Conservation (phyloP, 73 alveolate genomes). For the Durusdinium trenchii region DNA sequence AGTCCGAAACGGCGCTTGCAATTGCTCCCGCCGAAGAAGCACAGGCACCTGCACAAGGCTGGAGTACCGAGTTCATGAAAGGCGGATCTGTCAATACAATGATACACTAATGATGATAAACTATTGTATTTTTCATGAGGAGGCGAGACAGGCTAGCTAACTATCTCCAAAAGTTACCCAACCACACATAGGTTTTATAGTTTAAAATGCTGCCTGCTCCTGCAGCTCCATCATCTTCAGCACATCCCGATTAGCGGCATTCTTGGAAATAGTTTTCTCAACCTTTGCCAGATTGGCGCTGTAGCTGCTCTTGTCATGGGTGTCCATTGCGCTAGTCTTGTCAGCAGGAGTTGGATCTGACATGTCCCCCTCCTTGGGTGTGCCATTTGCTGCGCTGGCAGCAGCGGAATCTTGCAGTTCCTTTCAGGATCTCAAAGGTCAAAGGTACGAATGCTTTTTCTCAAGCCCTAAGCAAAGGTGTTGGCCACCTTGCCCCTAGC, state of each 20-base stretch:
- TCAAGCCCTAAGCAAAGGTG: not conserved
- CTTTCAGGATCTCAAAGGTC: not conserved
- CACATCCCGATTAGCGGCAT: not conserved
- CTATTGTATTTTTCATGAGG: no score
- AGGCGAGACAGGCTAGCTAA: no score
- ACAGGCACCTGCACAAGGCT: not conserved
- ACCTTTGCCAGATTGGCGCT: not conserved
- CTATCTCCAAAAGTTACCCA: not conserved
- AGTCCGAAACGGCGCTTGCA: not conserved
- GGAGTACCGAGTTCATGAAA: not conserved
- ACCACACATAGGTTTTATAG: not conserved
- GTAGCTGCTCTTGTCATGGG: not conserved
- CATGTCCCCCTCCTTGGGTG: not conserved
- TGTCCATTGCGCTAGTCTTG: not conserved
- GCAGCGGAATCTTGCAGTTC: not conserved
- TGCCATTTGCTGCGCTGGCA: not conserved
- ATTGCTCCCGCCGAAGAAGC: not conserved
- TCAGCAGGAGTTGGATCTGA: not conserved
- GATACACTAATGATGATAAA: not conserved
- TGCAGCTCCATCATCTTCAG: not conserved
- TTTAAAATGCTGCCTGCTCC: not conserved
- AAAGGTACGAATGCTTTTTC: not conserved
- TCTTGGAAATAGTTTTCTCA: not conserved
- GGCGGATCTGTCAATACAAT: not conserved
- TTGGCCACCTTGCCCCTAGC: no score